Base-by-base conservation (phyloP, 2,329 filamentous ascomycete genomes). In the Diaporthe velutina region DNA sequence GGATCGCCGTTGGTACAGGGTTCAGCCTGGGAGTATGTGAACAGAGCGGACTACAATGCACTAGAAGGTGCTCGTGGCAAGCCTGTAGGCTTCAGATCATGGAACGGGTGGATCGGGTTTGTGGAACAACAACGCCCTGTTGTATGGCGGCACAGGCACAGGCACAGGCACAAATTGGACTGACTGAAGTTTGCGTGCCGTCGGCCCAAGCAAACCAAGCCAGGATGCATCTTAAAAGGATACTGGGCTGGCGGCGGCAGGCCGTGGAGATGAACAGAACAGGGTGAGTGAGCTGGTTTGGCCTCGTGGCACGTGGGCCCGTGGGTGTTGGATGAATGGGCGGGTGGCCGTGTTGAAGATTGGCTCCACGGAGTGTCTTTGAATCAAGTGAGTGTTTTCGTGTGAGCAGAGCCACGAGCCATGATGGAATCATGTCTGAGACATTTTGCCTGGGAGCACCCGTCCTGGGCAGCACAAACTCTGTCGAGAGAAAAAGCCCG, bases 1-100 rank as follows among this genome's bases (percentile, higher is more conserved):
- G 28, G 73, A 64, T 74, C 38, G 73, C 15, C 73, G 73, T 15
- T 28, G 50, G 40, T 50, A 61, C 72, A 74, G 55, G 73, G 73
- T 54, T 25, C 48, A 48, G 57, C 73, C 66, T 70, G 66, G 58
- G 40, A 64, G 12, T 28, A n/a, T 45, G 7, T 2, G 45, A 40
- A 40, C 68, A 38, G 45, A 45, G 58, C 35, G 42, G 57, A 40
- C 38, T 25, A 28, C n/a, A 64, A 12, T 30, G 10, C 28, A 40
- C 33, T 38, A 30, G 48, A 33, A 25, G 6, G 25, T 17, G 64
- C 50, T 72, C 67, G 68, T 72, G 67, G 67, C 68, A 66, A 71
- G 35, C 70, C 54, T 40, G 60, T 28, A 35, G 17, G 61, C 30
- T 5, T 15, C 10, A 13, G 38, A 45, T 30, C 45, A 25, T 38